Evolutionary conservation across 148 eudicot genomes (phyloP).

Genomic region (Diospyros kaki): DNA sequence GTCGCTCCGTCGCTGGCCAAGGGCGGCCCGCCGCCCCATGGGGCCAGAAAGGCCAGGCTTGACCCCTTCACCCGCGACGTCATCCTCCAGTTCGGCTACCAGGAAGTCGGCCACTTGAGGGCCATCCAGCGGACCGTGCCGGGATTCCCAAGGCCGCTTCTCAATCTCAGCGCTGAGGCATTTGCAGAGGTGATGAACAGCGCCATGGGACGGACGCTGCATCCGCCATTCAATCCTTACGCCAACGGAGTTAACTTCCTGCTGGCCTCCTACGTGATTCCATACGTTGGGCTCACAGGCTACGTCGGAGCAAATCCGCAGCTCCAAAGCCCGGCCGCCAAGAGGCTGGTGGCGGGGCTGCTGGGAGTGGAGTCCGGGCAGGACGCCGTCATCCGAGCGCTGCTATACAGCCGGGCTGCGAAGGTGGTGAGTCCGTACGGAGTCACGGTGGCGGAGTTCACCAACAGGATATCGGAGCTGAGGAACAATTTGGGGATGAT

Average conservation of each 20-base stretch:
- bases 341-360: constrained; percentile 67
- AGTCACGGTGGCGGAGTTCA: constrained; percentile 64
- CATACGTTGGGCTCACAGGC: constrained; percentile 89
- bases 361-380: constrained; percentile 88
- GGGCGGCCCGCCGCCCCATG: constrained; percentile 64
- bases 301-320: constrained; percentile 71
- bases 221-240: constrained; percentile 79
- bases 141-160: constrained; percentile 70
- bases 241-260: constrained; percentile 59
- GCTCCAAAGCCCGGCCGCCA: constrained; percentile 42
- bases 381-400: constrained; percentile 69
- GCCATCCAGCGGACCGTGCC: constrained; percentile 53
- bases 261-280: constrained; percentile 71
- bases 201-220: constrained; percentile 50
- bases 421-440: constrained; percentile 51
- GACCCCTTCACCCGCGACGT: constrained; percentile 50
- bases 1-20: constrained; percentile 46
- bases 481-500: constrained; percentile 55
- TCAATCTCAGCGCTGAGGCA: constrained; percentile 47
- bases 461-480: constrained; percentile 49
- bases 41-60: constrained; percentile 50
- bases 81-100: constrained; percentile 64
- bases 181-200: constrained; percentile 61
- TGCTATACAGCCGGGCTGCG: constrained; percentile 52
- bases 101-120: constrained; percentile 84